Evolutionary conservation across 495 filamentous ascomycete genomes (phyloP), one percentile per base, ranked within the genome.

Genomic region (Friedmanniomyces endolithicus): DNA sequence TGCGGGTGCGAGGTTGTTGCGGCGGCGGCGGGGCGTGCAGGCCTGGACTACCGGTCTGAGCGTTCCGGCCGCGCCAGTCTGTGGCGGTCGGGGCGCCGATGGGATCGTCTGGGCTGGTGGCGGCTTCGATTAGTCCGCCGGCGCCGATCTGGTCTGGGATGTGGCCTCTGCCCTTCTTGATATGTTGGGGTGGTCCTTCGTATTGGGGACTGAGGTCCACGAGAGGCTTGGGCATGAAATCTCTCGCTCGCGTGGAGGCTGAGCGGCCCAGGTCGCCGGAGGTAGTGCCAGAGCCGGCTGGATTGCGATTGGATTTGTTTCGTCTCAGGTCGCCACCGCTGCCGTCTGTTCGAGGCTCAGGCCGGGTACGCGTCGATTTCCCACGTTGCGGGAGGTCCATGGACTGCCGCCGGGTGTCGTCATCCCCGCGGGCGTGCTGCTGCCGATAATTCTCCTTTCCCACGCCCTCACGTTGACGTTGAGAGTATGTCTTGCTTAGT

Each of bases 141-240:
- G 63, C 56, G 1, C 59, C 63, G 6, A 64, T 77, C 1, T 76
- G 70, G 0, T 84, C 78, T 0, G 83, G 77, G 7, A 70, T 71
- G 39, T 87, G 77, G 9, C 83, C 86, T 56, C 78, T 80, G 12
- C 88, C 88, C 49, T 80, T 82, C 33, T 77, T 74, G 0, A 71
- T 62, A 62, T 83, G 79, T 60, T 94, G 88, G 4, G 84, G 86
- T 19, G 86, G 75, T 55, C 88, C 86, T 43, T 76, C 74, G 64
- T 85, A 87, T n/a, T 74, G 71, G 0, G 87, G 84, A 0, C 81
- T 86, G 19, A 92, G 74, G 60, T 89, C 85, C 12, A 95, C 72
- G 0, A 94, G 74, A 1, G 89, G 84, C 61, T 78, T 82, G 11
- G 72, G 74, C 53, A 63, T 70, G 34, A 22, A 6, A 6, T 66